Evolutionary conservation across 2,329 filamentous ascomycete species (phyloP), one percentile per base, ranked within the genome.

Genomic region (Trichoderma hamatum): DNA sequence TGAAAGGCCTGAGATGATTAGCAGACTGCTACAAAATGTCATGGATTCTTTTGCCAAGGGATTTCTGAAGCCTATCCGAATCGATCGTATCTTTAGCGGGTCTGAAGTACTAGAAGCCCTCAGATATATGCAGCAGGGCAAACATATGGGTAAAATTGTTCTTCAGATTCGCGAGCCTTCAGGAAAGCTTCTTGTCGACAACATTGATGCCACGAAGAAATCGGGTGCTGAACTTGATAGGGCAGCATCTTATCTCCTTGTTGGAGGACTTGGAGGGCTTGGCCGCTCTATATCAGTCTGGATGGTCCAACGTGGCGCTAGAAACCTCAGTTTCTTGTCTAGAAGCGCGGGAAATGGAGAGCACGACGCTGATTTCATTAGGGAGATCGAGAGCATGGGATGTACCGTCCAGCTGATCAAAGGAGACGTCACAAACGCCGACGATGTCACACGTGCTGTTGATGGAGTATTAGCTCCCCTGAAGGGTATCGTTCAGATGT

Each of bases 401-500:
- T 30, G 30, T 30, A 30, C 30, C 30, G 30, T 30, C 30, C 30
- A 30, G 30, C 30, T 30, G 30, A 7, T 30, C 2, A 30, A 30
- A 30, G 30, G 30, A 30, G 30, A 30, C 30, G 30, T 30, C 9
- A 30, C 30, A 7, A 30, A 30, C 30, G 30, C 30, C 4, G 30
- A 5, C 30, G 30, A 30, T 30, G 30, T 30, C 9, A 30, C 30
- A 30, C 30, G 30, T 30, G 30, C 30, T 30, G 30, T 30, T 30
- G 30, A 30, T 30, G 30, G 30, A 7, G 30, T 30, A 30, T 30
- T 30, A 30, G 30, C 30, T 71, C 78, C 80, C 7, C 75, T 83
- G 16, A 73, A 75, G 21, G 82, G 81, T 61, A 74, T 82, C 14
- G 72, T 83, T 14, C 81, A 83, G 61, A 72, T 74, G 21, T 76